Evolutionary conservation across 345 rosid genomes (phyloP).

Genomic region (Eucalyptus caleyi): DNA sequence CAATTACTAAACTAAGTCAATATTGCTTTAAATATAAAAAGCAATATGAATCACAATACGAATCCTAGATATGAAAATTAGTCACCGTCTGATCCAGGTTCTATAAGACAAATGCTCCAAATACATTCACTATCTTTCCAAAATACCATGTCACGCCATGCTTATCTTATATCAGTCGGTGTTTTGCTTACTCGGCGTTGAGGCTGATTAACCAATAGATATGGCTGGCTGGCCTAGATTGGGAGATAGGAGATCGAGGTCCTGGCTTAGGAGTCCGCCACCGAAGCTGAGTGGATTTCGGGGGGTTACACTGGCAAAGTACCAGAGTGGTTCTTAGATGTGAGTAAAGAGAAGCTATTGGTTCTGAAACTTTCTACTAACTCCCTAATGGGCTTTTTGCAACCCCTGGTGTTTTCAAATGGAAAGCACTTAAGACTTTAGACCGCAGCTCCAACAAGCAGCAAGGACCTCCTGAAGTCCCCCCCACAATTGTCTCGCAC

Average conservation of each 20-base stretch:
- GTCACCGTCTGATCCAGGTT: background rate
- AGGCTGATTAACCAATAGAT: background rate
- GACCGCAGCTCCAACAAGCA: background rate
- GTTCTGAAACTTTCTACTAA: background rate
- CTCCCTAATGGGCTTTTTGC: background rate
- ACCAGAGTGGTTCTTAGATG: background rate
- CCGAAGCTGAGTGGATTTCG: background rate
- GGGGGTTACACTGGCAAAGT: background rate
- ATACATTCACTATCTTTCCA: background rate
- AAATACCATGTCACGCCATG: accelerated
- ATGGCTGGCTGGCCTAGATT: background rate
- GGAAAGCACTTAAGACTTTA: background rate
- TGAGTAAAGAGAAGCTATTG: background rate
- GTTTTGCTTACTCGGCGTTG: background rate
- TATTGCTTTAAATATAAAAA: background rate
- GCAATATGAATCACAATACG: background rate
- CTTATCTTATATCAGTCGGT: background rate
- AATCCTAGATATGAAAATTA: background rate
- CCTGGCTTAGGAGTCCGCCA: background rate
- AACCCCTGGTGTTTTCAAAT: background rate
- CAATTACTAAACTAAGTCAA: background rate
- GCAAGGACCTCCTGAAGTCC: background rate
- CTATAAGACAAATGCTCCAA: background rate
- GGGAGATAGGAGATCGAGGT: background rate
- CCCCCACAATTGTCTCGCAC: background rate